phyloP scores from a whole-genome alignment of 2,329 filamentous ascomycete species.

The Arachnopeziza araneosa region DNA sequence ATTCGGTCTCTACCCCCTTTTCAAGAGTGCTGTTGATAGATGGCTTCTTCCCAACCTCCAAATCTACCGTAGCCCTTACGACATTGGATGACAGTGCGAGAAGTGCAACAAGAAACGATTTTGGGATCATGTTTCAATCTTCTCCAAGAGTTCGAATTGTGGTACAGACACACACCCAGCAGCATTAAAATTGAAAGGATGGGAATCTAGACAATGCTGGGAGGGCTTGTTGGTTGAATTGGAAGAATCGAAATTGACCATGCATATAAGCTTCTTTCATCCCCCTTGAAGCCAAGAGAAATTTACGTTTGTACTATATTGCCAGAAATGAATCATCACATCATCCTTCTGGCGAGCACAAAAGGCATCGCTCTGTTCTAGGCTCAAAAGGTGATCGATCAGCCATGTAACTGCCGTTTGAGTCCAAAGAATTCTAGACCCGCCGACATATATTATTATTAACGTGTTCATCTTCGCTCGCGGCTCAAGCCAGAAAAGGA shows the following conservation, averaged over 20 bases:
- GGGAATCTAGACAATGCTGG: background rate
- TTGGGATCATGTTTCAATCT: background rate
- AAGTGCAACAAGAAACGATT: background rate
- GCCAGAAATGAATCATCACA: background rate
- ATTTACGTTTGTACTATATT: background rate
- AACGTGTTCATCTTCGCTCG: too few relatives aligned
- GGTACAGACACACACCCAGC: background rate
- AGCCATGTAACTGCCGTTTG: background rate
- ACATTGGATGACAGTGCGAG: background rate
- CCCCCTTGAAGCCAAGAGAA: background rate
- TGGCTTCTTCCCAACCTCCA: slow-evolving; percentile 1
- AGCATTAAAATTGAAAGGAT: background rate
- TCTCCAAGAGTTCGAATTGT: background rate
- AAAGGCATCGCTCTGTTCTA: background rate
- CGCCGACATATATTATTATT: background rate
- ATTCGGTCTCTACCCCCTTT: slow-evolving; percentile 15
- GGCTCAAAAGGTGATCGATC: background rate
- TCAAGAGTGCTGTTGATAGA: slow-evolving; percentile 19
- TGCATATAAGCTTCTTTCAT: background rate
- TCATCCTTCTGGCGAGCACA: background rate
- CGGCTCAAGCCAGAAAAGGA: background rate
- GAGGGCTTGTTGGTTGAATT: background rate
- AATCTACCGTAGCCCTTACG: background rate
- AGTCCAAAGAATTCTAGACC: background rate
- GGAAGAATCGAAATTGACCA: background rate